A percentile compares a stretch with the other conserved stretches of the same genome.
Evolutionary conservation across 1,284 basidiomycete species (phyloP).

Genomic region (Trichosporon asahii): DNA sequence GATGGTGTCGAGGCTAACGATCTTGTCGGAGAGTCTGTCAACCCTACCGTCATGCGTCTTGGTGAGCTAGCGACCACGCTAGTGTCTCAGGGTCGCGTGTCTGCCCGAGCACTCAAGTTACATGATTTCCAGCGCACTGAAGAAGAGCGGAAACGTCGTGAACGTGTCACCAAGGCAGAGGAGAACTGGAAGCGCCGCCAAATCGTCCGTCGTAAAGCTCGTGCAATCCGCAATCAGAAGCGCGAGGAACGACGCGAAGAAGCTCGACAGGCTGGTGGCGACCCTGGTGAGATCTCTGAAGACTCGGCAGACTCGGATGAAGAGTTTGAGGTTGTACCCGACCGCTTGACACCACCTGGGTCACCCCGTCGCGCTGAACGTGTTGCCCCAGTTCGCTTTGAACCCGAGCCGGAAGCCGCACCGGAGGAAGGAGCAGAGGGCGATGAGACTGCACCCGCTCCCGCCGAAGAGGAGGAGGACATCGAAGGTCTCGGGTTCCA

Average conservation of each 20-base stretch:
- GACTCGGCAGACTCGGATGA: constrained; percentile 44
- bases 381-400: constrained; percentile 20
- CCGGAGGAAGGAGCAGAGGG: constrained; percentile 15
- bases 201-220: constrained; percentile 34
- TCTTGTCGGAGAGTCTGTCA: constrained; percentile 32
- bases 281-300: constrained; percentile 29
- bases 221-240: constrained; percentile 31
- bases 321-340: constrained; percentile 39
- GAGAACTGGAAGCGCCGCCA: constrained; percentile 34
- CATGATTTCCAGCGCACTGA: constrained; percentile 23
- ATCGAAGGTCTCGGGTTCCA: constrained; percentile 31
- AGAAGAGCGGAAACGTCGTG: constrained; percentile 20
- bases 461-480: constrained; percentile 25
- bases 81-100: constrained; percentile 34
- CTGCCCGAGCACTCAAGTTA: constrained; percentile 32
- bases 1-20: constrained; percentile 34
- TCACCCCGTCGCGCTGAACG: constrained; percentile 26
- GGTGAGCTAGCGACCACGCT: constrained; percentile 32
- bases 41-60: constrained; percentile 29
- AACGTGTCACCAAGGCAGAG: constrained; percentile 23
- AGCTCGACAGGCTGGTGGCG: constrained; percentile 22
- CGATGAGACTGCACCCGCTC: constrained; percentile 17
- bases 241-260: constrained; percentile 30
- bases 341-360: constrained; percentile 42
- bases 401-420: constrained; percentile 9